Evolutionary conservation across 805 yeast genomes (phyloP).

Genomic region (Cyberlindnera maritima): DNA sequence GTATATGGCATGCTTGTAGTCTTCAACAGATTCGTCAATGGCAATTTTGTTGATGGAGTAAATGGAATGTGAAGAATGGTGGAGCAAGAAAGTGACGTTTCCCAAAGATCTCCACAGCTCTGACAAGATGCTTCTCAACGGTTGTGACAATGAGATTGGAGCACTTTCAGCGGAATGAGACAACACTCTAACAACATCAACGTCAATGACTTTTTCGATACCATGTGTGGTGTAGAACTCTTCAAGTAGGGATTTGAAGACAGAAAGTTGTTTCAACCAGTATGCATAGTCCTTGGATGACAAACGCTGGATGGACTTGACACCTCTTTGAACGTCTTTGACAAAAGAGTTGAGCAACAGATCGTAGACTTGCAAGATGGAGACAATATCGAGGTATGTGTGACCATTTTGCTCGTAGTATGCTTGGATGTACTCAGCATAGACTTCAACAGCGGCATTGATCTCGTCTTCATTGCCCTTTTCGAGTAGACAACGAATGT

Average conservation of each 20-base stretch:
- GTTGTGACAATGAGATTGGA: slow-evolving; percentile 1
- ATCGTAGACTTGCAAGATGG: slow-evolving; percentile 20
- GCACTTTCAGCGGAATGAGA: not conserved
- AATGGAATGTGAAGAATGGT: slow-evolving; percentile 10
- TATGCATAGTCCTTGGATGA: slow-evolving; percentile 12
- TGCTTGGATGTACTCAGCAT: slow-evolving; percentile 38
- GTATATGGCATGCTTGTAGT: slow-evolving; percentile 18
- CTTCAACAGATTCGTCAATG: slow-evolving; percentile 4
- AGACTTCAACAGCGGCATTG: slow-evolving; percentile 38
- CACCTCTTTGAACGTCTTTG: not conserved
- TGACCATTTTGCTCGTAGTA: slow-evolving; percentile 34
- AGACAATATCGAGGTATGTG: slow-evolving; percentile 36
- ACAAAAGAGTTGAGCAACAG: slow-evolving; percentile 11
- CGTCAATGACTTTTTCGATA: slow-evolving; percentile 4
- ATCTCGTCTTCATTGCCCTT: slow-evolving; percentile 22
- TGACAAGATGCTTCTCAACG: slow-evolving; percentile 4
- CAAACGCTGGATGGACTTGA: not conserved
- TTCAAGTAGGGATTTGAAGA: slow-evolving; percentile 12
- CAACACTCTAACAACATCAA: slow-evolving; percentile 3
- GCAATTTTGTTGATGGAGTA: slow-evolving; percentile 3
- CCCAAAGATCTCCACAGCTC: slow-evolving; percentile 21
- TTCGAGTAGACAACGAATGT: slow-evolving; percentile 32
- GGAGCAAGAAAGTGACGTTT: slow-evolving; percentile 10
- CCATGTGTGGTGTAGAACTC: slow-evolving; percentile 14
- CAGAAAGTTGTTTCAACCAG: slow-evolving; percentile 6